These are phyloP conservation scores for Teratosphaeria destructans DNA, from an alignment of 2,329 filamentous ascomycete species.

Conservation along the genomic window DNA sequence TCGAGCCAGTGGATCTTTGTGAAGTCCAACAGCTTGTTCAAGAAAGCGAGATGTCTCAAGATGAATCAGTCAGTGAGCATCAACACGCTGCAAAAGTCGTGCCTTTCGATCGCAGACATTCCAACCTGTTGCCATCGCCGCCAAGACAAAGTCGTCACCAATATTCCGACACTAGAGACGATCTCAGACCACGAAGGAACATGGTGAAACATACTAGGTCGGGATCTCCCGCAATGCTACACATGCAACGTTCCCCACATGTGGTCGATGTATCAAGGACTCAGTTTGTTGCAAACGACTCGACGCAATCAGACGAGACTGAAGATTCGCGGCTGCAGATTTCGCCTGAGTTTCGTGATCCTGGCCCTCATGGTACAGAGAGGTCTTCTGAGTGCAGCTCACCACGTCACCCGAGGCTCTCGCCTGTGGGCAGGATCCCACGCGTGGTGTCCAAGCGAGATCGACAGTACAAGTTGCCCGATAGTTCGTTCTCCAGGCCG, in stretches of 20 bases:
- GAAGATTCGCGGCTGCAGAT: neutral
- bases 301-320: neutral
- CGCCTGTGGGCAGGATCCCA: constrained; percentile 78
- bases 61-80: constrained; percentile 10
- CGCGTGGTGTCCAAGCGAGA: constrained; percentile 60
- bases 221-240: constrained; percentile 17
- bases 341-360: constrained; percentile 5
- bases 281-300: neutral
- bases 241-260: constrained; percentile 13
- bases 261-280: constrained; percentile 11
- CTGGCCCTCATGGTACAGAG: constrained; percentile 22
- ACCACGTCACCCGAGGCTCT: constrained; percentile 40
- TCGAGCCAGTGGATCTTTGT: constrained; percentile 32
- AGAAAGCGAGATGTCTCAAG: constrained; percentile 24
- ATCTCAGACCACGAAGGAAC: constrained; percentile 9
- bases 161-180: constrained; percentile 5
- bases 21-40: constrained; percentile 39
- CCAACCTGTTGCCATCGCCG: constrained; percentile 18
- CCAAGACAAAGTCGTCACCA: constrained; percentile 4
- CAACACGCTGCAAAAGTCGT: constrained; percentile 7
- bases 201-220: constrained; percentile 14
- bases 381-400: constrained; percentile 39
- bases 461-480: constrained; percentile 54
- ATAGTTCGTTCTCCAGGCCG: constrained; percentile 76
- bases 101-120: constrained; percentile 18